phyloP scores from a whole-genome alignment of 306 rosid genomes.

The Acmispon strigosus region DNA sequence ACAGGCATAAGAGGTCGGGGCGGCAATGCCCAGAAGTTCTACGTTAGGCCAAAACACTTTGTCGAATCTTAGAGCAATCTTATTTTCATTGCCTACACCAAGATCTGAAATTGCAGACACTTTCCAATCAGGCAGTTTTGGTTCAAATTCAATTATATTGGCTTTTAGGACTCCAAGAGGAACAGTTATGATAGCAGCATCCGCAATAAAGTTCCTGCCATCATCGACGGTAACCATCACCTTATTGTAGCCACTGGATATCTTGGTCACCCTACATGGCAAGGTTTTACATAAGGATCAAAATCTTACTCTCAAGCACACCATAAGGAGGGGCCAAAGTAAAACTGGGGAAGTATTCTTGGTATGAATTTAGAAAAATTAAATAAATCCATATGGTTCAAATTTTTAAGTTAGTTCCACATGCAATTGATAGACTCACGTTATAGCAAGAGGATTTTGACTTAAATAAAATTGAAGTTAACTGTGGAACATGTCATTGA shows the following conservation, averaged over 20 bases:
- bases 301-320: background rate
- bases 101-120: slow-evolving; percentile 62
- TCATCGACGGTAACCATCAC: slow-evolving; percentile 57
- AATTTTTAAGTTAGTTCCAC: background rate
- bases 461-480: background rate
- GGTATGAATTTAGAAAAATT: background rate
- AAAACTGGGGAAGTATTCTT: background rate
- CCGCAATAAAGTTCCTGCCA: slow-evolving; percentile 52
- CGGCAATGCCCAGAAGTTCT: slow-evolving; percentile 60
- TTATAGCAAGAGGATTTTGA: background rate
- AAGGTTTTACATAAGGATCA: slow-evolving; percentile 18
- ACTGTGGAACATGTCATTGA: background rate
- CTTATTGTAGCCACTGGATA: slow-evolving; percentile 47
- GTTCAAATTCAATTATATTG: slow-evolving; percentile 58
- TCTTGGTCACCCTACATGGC: slow-evolving; percentile 36
- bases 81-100: slow-evolving; percentile 80
- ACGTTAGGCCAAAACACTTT: slow-evolving; percentile 72
- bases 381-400: background rate
- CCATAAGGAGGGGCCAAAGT: background rate
- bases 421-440: background rate
- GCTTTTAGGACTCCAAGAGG: slow-evolving; percentile 72
- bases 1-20: slow-evolving; percentile 60
- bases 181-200: slow-evolving; percentile 48
- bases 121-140: slow-evolving; percentile 68
- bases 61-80: slow-evolving; percentile 55